A percentile compares a stretch with the other conserved stretches of the same genome.
phyloP scores from a whole-genome alignment of 768 basidiomycete species.

The Chiua virens region DNA sequence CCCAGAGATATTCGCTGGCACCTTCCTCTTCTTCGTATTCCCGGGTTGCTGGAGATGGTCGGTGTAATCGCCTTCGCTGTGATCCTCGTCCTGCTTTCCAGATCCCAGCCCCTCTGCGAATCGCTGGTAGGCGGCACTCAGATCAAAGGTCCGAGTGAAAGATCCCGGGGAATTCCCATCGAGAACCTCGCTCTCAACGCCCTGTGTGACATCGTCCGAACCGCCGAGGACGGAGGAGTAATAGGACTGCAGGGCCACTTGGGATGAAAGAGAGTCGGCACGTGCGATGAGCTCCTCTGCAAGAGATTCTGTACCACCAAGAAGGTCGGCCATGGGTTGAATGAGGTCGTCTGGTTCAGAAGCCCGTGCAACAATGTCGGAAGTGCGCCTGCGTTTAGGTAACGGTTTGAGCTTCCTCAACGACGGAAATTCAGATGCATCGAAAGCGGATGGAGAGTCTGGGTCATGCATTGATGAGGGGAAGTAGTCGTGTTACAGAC shows the following conservation, averaged over 20 bases:
- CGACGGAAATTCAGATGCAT: slow-evolving; percentile 61
- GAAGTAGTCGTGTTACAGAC: slow-evolving; percentile 7
- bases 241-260: slow-evolving; percentile 62
- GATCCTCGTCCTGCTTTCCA: slow-evolving; percentile 48
- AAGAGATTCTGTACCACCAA: slow-evolving; percentile 45
- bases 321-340: slow-evolving; percentile 33
- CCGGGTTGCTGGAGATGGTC: slow-evolving; percentile 75
- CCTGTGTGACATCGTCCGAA: slow-evolving; percentile 39
- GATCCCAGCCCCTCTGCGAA: slow-evolving; percentile 25
- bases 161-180: slow-evolving; percentile 21
- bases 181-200: slow-evolving; percentile 14
- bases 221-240: slow-evolving; percentile 58
- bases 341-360: slow-evolving; percentile 29
- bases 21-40: slow-evolving; percentile 88
- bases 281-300: slow-evolving; percentile 60
- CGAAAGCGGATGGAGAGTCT: slow-evolving; percentile 59
- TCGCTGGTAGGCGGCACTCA: slow-evolving; percentile 27
- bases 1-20: slow-evolving; percentile 60
- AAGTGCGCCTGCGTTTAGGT: slow-evolving; percentile 70
- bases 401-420: slow-evolving; percentile 73
- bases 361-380: slow-evolving; percentile 29
- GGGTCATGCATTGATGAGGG: slow-evolving; percentile 46
- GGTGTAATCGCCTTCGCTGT: slow-evolving; percentile 59
- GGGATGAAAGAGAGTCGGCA: slow-evolving; percentile 55
- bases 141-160: slow-evolving; percentile 26